Conservation (phyloP, 1,139 yeast species). For the Debaryomyces subglobosus region DNA sequence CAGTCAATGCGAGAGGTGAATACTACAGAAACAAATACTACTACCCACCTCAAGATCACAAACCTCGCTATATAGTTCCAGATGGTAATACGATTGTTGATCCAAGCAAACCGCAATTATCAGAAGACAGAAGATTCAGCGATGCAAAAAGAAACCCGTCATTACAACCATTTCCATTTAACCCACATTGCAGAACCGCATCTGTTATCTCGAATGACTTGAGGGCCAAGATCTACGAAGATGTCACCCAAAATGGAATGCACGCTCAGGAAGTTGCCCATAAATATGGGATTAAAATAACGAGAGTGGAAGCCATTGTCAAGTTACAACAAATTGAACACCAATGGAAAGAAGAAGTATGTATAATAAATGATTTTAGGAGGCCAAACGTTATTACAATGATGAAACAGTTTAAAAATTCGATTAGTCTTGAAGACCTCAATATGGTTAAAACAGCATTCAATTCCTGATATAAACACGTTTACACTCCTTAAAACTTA, state of each 20-base stretch:
- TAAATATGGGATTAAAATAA: slow-evolving; percentile 76
- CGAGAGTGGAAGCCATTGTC: slow-evolving; percentile 84
- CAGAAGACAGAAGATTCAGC: slow-evolving; percentile 18
- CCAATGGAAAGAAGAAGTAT: slow-evolving; percentile 61
- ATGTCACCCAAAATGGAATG: slow-evolving; percentile 52
- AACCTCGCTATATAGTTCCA: slow-evolving; percentile 75
- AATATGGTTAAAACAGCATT: slow-evolving; percentile 55
- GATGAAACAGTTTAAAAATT: slow-evolving; percentile 50
- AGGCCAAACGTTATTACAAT: slow-evolving; percentile 18
- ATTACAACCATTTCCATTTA: slow-evolving; percentile 80
- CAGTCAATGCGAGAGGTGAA: slow-evolving; percentile 81
- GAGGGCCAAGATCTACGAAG: slow-evolving; percentile 62
- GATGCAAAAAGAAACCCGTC: slow-evolving; percentile 31
- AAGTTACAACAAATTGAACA: slow-evolving; percentile 68
- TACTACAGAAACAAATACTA: slow-evolving; percentile 77
- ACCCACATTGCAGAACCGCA: slow-evolving; percentile 71
- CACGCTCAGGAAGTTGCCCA: slow-evolving; percentile 78
- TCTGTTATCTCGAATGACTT: slow-evolving; percentile 58
- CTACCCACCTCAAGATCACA: slow-evolving; percentile 70
- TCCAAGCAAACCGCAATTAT: slow-evolving; percentile 9
- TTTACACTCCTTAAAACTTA: neutral
- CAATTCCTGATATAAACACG: slow-evolving; percentile 5
- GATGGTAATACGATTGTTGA: slow-evolving; percentile 46
- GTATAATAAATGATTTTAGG: slow-evolving; percentile 31
- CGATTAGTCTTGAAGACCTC: slow-evolving; percentile 86